Evolutionary conservation across 2,329 filamentous ascomycete genomes (phyloP), one percentile per base, ranked within the genome.

Genomic region (Fusarium sp.): DNA sequence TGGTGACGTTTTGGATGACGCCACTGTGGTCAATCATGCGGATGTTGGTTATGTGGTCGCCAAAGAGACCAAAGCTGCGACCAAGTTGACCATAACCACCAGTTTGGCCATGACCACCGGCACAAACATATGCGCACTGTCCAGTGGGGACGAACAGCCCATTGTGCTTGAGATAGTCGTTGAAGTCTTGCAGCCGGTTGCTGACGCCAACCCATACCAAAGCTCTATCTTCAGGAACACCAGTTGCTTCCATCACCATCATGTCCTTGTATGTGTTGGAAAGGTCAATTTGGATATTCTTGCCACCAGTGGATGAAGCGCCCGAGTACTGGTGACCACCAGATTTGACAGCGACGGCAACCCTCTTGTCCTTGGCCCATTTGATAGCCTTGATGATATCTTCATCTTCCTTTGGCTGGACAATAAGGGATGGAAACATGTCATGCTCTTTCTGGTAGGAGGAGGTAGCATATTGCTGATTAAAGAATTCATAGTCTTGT

Each of bases 321-420:
- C 84, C 84, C 51, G 81, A 83, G 67, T 85, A 85, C 65, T 85
- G 83, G 56, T 85, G 84, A 1, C 84, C 84, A 1, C 84, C 84
- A 2, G 77, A 84, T 60, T 78, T 80, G 57, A 85, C 79, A 11
- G 84, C 82, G 2, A 86, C 77, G 5, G 81, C 78, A 17, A 83
- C 75, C 4, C 79, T 79, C 51, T 80, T 75, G 5, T 76, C 69
- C 40, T 75, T 80, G 3, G 83, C 83, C 60, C 81, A 83, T 42
- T 79, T 76, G 8, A 85, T 67, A 3, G 79, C 74, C 8, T 72
- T 66, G 13, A 76, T 70, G 50, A 85, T 82, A 49, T 85, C 84
- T 21, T 82, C 72, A 26, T 82, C 80, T 44, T 75, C 76, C 24
- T 78, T 79, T 5, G 84, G 82, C 52, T 81, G 79, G 0, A 84